Base-by-base conservation (phyloP, 2,329 filamentous ascomycete species). In the Metarhizium sp. region DNA sequence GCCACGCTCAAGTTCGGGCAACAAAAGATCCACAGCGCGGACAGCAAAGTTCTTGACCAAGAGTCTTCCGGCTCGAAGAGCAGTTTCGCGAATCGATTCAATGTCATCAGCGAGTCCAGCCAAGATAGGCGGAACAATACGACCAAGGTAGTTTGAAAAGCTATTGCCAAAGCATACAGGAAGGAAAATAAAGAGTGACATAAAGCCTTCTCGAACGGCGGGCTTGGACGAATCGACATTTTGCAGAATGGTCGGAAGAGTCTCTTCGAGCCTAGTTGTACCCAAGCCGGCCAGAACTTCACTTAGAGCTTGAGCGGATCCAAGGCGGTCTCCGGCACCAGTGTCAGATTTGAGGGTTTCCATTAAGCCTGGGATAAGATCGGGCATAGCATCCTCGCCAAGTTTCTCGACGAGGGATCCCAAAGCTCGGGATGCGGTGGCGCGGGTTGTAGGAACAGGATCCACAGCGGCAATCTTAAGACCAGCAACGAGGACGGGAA, bases 101-200 rank as follows among this genome's bases (percentile, higher is more conserved):
- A 97, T 78, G 65, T 99, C 94, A 69, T 99, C 94, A 38, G 94
- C 95, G 69, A 99, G 79, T 64, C 95, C 95, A 60, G 90, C 85
- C 60, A 99, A 79, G 64, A 99, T 97, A 20, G 94, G 88, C 18
- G 94, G 95, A 63, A 99, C 96, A 65, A 99, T 96, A 68, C 86
- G 91, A 73, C 86, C 90, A 58, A 99, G 86, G 67, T 99, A 99
- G 67, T 90, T 91, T 63, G 94, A 88, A 67, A 99, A 99, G 71
- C 92, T 95, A 79, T 99, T 99, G 66, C 94, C 94, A 65, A 99
- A 99, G 74, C 94, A 99, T 53, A 96, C 94, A 13, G 94, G 94
- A 75, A 99, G 84, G 81, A 96, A 99, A 62, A 99, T 97, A 74
- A 99, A 99, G 45, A 99, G 81, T 7, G 94, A 96, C 94, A 99